Percentiles rank a stretch among this genome's conserved stretches.
These are phyloP conservation scores for Plenodomus biglobosus DNA, from an alignment of 2,329 filamentous ascomycete genomes.

Conservation along the genomic window DNA sequence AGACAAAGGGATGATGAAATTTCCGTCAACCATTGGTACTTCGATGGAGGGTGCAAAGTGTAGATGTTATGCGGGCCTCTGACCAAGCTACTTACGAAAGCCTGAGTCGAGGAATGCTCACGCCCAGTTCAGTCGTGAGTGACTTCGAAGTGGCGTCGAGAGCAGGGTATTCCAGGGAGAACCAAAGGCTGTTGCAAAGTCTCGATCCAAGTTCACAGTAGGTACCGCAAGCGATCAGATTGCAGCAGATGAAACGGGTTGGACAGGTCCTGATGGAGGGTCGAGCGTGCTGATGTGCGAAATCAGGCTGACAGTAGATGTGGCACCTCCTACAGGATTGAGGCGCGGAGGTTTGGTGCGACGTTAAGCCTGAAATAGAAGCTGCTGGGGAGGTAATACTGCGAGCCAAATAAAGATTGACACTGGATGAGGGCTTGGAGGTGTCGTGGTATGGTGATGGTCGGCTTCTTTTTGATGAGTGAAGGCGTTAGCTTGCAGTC, in stretches of 20 bases:
- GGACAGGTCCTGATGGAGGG: slow-evolving; percentile 23
- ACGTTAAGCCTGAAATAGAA: slow-evolving; percentile 41
- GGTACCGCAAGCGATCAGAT: slow-evolving; percentile 27
- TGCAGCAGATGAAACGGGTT: slow-evolving; percentile 27
- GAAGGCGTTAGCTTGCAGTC: slow-evolving; percentile 27
- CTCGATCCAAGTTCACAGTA: slow-evolving; percentile 25
- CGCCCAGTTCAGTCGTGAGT: background rate
- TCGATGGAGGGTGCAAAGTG: slow-evolving; percentile 1
- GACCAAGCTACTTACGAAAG: background rate
- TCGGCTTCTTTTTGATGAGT: slow-evolving; percentile 32
- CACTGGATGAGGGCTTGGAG: slow-evolving; percentile 21
- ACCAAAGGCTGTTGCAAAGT: slow-evolving; percentile 24
- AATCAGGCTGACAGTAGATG: slow-evolving; percentile 28
- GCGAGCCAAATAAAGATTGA: slow-evolving; percentile 35
- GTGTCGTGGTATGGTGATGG: slow-evolving; percentile 23
- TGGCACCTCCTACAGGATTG: slow-evolving; percentile 29
- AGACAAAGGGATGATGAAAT: slow-evolving; percentile 51
- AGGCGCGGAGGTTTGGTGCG: slow-evolving; percentile 39
- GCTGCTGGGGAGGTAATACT: slow-evolving; percentile 30
- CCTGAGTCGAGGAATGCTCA: background rate
- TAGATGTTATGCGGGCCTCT: background rate
- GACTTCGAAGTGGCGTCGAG: slow-evolving; percentile 29
- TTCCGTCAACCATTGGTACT: slow-evolving; percentile 50
- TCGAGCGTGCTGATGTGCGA: slow-evolving; percentile 35
- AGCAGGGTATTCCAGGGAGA: slow-evolving; percentile 34